A percentile compares a stretch with the other conserved stretches of the same genome.
Conservation (phyloP, 2,329 filamentous ascomycete species). For the Ophiobolus disseminans region DNA sequence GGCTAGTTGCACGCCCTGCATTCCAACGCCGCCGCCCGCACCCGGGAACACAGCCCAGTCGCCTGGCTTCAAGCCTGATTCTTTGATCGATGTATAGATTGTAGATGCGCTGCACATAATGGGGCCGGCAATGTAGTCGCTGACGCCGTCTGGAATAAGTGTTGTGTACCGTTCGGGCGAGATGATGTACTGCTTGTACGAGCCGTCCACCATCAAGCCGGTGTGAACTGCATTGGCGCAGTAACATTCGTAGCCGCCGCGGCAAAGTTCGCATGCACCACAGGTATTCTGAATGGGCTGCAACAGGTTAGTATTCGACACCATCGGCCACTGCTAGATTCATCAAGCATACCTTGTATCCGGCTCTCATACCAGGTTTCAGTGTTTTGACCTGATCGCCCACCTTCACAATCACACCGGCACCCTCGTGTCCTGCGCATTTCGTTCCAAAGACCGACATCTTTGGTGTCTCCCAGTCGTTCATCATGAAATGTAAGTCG, state of each 20-base stretch:
- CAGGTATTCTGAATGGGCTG: slow-evolving; percentile 39
- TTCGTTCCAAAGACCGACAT: slow-evolving; percentile 52
- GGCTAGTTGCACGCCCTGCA: slow-evolving; percentile 61
- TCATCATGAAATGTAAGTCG: slow-evolving; percentile 65
- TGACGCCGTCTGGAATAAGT: slow-evolving; percentile 63
- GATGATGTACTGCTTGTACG: slow-evolving; percentile 66
- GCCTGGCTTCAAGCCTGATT: slow-evolving; percentile 58
- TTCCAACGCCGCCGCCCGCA: slow-evolving; percentile 63
- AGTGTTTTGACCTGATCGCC: slow-evolving; percentile 61
- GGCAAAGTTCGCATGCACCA: slow-evolving; percentile 56
- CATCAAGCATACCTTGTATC: slow-evolving; percentile 40
- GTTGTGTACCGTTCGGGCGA: slow-evolving; percentile 63
- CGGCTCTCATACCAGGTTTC: slow-evolving; percentile 48
- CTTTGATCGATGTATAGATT: slow-evolving; percentile 63
- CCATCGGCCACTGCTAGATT: neutral
- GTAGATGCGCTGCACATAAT: slow-evolving; percentile 68
- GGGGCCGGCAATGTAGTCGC: slow-evolving; percentile 64
- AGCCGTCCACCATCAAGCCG: slow-evolving; percentile 54
- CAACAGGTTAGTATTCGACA: slow-evolving; percentile 4
- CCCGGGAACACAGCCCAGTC: slow-evolving; percentile 64
- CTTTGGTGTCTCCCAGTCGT: slow-evolving; percentile 56
- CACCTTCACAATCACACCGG: slow-evolving; percentile 64
- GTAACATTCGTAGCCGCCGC: slow-evolving; percentile 62
- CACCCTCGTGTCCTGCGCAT: slow-evolving; percentile 64
- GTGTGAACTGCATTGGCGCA: slow-evolving; percentile 56